phyloP scores from a whole-genome alignment of 768 basidiomycete species.

The Boletellus ananiceps region DNA sequence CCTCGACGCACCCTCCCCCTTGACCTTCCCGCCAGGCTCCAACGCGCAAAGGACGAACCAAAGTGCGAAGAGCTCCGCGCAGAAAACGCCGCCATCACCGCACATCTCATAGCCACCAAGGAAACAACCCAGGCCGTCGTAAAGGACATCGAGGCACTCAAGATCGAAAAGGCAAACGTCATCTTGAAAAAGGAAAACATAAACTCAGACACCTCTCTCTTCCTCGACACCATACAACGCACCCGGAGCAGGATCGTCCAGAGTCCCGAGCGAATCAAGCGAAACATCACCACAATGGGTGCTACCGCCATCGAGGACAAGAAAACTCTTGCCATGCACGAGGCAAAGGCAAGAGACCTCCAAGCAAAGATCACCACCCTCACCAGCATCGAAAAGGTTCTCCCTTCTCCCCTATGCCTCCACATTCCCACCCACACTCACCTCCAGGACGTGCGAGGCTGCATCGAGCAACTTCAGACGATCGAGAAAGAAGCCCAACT shows the following conservation, averaged over 20 bases:
- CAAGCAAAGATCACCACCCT: slow-evolving; percentile 69
- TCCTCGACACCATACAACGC: slow-evolving; percentile 57
- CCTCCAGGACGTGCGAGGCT: slow-evolving; percentile 62
- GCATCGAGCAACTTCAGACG: slow-evolving; percentile 70
- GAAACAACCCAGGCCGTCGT: slow-evolving; percentile 55
- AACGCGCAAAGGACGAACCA: slow-evolving; percentile 67
- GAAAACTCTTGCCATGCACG: slow-evolving; percentile 54
- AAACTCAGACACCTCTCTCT: slow-evolving; percentile 52
- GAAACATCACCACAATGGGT: slow-evolving; percentile 76
- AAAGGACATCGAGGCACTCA: slow-evolving; percentile 66
- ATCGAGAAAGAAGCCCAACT: slow-evolving; percentile 63
- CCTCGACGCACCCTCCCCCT: neutral
- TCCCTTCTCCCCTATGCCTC: neutral
- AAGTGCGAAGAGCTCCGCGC: slow-evolving; percentile 52
- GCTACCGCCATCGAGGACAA: slow-evolving; percentile 66
- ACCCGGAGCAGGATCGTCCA: slow-evolving; percentile 79
- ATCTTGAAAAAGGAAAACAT: slow-evolving; percentile 67
- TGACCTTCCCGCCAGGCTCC: slow-evolving; percentile 39
- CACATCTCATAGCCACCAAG: slow-evolving; percentile 66
- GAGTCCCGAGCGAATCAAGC: slow-evolving; percentile 85
- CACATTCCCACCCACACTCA: neutral
- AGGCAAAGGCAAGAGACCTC: slow-evolving; percentile 73
- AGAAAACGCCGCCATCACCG: slow-evolving; percentile 59
- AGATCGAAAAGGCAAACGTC: slow-evolving; percentile 61
- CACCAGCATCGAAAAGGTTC: slow-evolving; percentile 70